phyloP scores from a whole-genome alignment of 2,329 filamentous ascomycete genomes.

The Penicillium psychrosexuale region DNA sequence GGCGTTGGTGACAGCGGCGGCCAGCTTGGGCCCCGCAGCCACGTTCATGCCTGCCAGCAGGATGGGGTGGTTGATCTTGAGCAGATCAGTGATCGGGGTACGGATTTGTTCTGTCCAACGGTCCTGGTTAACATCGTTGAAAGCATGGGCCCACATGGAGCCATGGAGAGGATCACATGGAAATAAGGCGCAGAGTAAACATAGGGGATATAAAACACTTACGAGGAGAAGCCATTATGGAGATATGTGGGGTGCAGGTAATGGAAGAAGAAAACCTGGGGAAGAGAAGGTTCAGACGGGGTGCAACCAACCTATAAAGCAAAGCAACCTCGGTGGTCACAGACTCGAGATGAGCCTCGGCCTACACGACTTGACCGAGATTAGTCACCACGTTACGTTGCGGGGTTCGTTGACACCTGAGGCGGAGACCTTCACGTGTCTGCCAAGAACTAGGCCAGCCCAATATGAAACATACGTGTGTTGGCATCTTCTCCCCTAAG shows the following conservation, averaged over 20 bases:
- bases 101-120: conserved; percentile 70
- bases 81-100: conserved; percentile 88
- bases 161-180: conserved; percentile 15
- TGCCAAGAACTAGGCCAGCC: no score
- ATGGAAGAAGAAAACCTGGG: conserved; percentile 17
- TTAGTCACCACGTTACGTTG: conserved; percentile 5
- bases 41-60: conserved; percentile 99
- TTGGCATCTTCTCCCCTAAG: no score
- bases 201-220: conserved; percentile 42
- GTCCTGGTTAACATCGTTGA: conserved; percentile 19
- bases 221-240: conserved; percentile 75
- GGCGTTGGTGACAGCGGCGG: conserved; percentile 94
- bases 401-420: background rate
- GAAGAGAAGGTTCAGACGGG: conserved; percentile 11
- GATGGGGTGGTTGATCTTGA: conserved; percentile 96
- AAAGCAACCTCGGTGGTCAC: conserved; percentile 16
- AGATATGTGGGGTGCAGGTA: conserved; percentile 6
- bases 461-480: no score
- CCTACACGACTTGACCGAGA: conserved; percentile 6
- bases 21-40: conserved; percentile 91
- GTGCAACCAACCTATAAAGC: conserved; percentile 16
- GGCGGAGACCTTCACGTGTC: background rate
- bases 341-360: conserved; percentile 17
- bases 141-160: background rate
- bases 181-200: conserved; percentile 13